Percentiles rank a stretch among this genome's conserved stretches.
Conservation (phyloP, 1,284 basidiomycete genomes). For the Meira nashicola region DNA sequence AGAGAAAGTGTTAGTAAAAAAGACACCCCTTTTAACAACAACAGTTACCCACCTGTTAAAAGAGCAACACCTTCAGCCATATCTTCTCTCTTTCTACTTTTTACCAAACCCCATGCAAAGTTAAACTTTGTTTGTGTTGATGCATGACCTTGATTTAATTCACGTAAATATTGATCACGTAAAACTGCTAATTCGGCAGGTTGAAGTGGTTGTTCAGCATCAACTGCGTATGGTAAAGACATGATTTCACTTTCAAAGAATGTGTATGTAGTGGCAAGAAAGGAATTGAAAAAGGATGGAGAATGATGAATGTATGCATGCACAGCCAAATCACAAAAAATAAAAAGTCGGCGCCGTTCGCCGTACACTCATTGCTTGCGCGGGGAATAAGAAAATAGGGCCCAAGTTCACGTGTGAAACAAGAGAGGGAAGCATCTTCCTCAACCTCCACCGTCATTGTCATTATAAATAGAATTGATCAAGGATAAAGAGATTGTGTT, state of each 20-base stretch:
- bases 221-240: conserved; percentile 83
- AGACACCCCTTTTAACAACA: no score
- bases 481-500: no score
- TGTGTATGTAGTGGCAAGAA: background rate
- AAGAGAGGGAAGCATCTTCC: no score
- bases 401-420: no score
- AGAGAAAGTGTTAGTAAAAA: no score
- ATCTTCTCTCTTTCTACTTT: conserved; percentile 41
- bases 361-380: no score
- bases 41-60: conserved; percentile 70
- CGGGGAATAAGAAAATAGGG: no score
- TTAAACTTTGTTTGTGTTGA: conserved; percentile 97
- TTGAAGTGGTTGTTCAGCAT: conserved; percentile 80
- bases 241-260: conserved; percentile 24
- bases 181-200: conserved; percentile 87
- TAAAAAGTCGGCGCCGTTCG: no score
- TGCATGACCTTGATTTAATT: conserved; percentile 71
- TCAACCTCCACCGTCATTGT: no score
- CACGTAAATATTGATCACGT: conserved; percentile 79
- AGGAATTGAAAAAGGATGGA: background rate
- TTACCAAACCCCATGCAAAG: conserved; percentile 72
- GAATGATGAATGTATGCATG: no score
- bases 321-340: no score
- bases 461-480: no score
- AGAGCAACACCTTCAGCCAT: conserved; percentile 75